A percentile compares a stretch with the other conserved stretches of the same genome.
phyloP scores from a whole-genome alignment of 768 basidiomycete genomes.

The Auricularia auricula-judae region DNA sequence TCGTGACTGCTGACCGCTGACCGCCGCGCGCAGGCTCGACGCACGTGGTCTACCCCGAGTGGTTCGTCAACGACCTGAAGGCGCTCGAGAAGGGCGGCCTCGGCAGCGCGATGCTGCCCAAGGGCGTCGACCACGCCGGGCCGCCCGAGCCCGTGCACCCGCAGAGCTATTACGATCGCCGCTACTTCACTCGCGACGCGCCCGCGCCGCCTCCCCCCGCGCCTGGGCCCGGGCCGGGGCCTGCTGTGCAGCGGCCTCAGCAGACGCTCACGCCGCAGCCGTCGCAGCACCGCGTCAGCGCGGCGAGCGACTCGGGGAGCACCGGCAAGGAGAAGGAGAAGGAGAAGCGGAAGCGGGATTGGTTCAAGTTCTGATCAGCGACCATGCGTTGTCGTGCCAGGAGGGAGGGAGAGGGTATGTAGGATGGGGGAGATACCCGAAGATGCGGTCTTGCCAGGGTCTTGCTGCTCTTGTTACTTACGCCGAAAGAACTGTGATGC shows the following conservation, averaged over 20 bases:
- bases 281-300: neutral
- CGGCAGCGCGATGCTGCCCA: conserved; percentile 52
- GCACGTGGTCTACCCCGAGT: conserved; percentile 70
- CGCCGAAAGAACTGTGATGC: too few relatives aligned
- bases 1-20: neutral
- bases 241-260: conserved; percentile 12
- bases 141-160: conserved; percentile 2
- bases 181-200: conserved; percentile 58
- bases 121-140: conserved; percentile 8
- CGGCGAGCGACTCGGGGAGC: neutral
- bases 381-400: too few relatives aligned
- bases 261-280: neutral
- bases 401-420: too few relatives aligned
- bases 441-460: too few relatives aligned
- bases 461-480: too few relatives aligned
- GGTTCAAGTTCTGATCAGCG: neutral
- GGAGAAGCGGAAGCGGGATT: neutral
- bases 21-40: conserved; percentile 59
- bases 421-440: too few relatives aligned
- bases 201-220: conserved; percentile 35
- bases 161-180: conserved; percentile 73
- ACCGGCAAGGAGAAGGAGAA: neutral
- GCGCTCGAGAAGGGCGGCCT: conserved; percentile 80
- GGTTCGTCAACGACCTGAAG: conserved; percentile 80
- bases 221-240: conserved; percentile 21